Conservation (phyloP, 805 yeast species). For the Kazachstania martiniae region DNA sequence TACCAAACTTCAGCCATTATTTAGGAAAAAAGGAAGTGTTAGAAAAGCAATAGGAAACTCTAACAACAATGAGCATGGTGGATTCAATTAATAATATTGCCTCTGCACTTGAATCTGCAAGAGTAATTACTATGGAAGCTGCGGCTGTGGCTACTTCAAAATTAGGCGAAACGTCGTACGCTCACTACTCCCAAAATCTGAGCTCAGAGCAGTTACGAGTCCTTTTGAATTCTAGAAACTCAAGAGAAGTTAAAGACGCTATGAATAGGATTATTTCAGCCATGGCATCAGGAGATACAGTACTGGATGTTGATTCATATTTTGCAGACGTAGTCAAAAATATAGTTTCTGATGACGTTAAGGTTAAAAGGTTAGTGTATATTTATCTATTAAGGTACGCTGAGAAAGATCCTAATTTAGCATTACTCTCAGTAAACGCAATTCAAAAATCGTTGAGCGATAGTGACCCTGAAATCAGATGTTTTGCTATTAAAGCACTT, state of each 20-base stretch:
- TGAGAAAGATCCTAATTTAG: constrained; percentile 78
- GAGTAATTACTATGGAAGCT: constrained; percentile 69
- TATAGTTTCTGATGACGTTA: constrained; percentile 54
- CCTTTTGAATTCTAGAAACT: constrained; percentile 56
- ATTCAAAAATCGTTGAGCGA: constrained; percentile 76
- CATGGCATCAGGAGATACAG: constrained; percentile 32
- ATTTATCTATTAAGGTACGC: constrained; percentile 67
- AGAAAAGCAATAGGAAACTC: too few relatives aligned
- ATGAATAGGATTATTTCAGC: constrained; percentile 43
- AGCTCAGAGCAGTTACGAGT: constrained; percentile 57
- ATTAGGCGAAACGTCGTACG: constrained; percentile 48
- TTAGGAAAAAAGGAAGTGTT: too few relatives aligned
- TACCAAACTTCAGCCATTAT: too few relatives aligned
- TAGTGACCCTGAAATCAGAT: constrained; percentile 53
- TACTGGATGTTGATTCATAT: constrained; percentile 33
- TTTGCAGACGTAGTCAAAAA: constrained; percentile 89
- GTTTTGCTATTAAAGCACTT: constrained; percentile 66
- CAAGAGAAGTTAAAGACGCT: constrained; percentile 51
- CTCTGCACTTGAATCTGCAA: constrained; percentile 69
- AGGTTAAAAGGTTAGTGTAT: constrained; percentile 66
- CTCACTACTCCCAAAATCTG: constrained; percentile 31
- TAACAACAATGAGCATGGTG: constrained; percentile 29
- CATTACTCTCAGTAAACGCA: constrained; percentile 80
- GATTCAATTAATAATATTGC: constrained; percentile 53
- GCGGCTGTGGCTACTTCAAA: constrained; percentile 68